Evolutionary conservation across 441 rosid species (phyloP).

Genomic region (Bocquillonia castaneifolia): DNA sequence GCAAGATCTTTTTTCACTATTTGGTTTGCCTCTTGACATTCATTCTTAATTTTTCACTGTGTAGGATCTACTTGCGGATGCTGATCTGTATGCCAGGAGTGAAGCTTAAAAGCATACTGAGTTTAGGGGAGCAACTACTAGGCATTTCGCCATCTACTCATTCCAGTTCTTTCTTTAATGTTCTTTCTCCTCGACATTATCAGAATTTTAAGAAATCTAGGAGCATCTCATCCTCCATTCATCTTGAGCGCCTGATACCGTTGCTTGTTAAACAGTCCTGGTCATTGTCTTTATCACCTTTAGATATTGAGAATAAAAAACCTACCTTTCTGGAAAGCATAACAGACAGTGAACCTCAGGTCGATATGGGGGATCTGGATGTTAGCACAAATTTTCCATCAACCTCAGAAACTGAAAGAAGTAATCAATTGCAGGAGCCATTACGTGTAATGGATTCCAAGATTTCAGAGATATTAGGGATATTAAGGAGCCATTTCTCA

Average conservation of each 20-base stretch:
- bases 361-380: slow-evolving; percentile 42
- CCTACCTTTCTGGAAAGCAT: slow-evolving; percentile 38
- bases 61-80: slow-evolving; percentile 87
- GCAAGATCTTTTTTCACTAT: too few species aligned
- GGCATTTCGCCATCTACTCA: slow-evolving; percentile 62
- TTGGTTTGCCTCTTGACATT: slow-evolving; percentile 12
- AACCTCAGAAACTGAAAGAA: slow-evolving; percentile 38
- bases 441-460: slow-evolving; percentile 84
- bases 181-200: slow-evolving; percentile 53
- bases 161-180: slow-evolving; percentile 56
- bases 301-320: slow-evolving; percentile 39
- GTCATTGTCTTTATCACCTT: slow-evolving; percentile 65
- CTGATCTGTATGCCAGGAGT: slow-evolving; percentile 75
- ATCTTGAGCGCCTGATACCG: slow-evolving; percentile 54
- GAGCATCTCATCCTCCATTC: slow-evolving; percentile 57
- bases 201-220: slow-evolving; percentile 54
- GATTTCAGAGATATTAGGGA: slow-evolving; percentile 55
- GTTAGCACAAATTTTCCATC: slow-evolving; percentile 32
- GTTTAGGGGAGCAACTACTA: slow-evolving; percentile 57
- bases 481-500: slow-evolving; percentile 73
- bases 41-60: slow-evolving; percentile 21
- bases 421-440: slow-evolving; percentile 41
- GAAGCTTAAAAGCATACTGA: slow-evolving; percentile 62
- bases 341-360: slow-evolving; percentile 37
- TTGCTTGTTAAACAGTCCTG: slow-evolving; percentile 78